These are phyloP conservation scores for Ascocoryne sarcoides DNA, from an alignment of 2,329 filamentous ascomycete genomes.

Conservation along the genomic window DNA sequence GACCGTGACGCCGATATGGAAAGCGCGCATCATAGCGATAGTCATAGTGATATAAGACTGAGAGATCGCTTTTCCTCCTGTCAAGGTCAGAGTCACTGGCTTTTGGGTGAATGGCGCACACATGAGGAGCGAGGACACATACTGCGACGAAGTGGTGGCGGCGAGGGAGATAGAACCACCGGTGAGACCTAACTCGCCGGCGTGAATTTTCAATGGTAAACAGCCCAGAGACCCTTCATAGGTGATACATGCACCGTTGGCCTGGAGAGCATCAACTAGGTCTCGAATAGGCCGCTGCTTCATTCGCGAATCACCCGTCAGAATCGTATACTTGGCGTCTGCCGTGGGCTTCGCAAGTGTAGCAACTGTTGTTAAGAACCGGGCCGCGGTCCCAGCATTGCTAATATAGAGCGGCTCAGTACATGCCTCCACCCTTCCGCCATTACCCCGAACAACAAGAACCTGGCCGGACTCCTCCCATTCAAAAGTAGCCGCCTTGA, in stretches of 20 bases:
- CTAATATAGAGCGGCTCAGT: conserved; percentile 78
- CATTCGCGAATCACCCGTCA: conserved; percentile 95
- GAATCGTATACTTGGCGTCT: conserved; percentile 55
- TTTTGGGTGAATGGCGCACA: conserved; percentile 94
- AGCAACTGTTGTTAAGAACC: conserved; percentile 88
- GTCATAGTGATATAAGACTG: conserved; percentile 99
- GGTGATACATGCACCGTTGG: conserved; percentile 78
- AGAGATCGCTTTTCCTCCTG: conserved; percentile 93
- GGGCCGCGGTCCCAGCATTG: conserved; percentile 91
- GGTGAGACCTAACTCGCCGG: conserved; percentile 71
- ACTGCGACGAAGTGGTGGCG: conserved; percentile 94
- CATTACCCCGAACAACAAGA: conserved; percentile 83
- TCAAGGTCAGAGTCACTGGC: conserved; percentile 78
- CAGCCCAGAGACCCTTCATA: conserved; percentile 80
- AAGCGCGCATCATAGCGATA: conserved; percentile 90
- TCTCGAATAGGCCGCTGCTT: conserved; percentile 90
- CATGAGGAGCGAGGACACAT: conserved; percentile 94
- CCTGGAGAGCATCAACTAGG: conserved; percentile 78
- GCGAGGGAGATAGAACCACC: conserved; percentile 86
- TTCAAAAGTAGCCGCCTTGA: conserved; percentile 79
- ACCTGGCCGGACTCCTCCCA: conserved; percentile 96
- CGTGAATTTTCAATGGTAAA: conserved; percentile 73
- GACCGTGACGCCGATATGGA: conserved; percentile 72
- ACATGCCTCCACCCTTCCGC: conserved; percentile 71
- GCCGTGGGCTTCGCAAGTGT: conserved; percentile 65